A percentile compares a stretch with the other conserved stretches of the same genome.
Evolutionary conservation across 2,329 filamentous ascomycete species (phyloP).

Genomic region (Chaetomiaceae sp.): DNA sequence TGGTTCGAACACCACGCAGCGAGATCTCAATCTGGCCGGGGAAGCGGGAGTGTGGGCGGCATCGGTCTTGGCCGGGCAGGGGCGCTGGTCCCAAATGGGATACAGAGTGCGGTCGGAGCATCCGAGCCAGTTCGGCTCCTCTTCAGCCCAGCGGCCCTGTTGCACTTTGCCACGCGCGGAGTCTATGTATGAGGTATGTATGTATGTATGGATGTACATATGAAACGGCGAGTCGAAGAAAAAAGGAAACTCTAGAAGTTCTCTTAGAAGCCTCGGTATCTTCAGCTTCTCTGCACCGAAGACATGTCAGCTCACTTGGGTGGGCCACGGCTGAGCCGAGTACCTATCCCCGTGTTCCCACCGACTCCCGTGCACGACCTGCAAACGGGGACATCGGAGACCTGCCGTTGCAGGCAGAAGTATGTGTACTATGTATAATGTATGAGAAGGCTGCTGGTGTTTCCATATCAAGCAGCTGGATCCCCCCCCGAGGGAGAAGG

Average conservation of each 20-base stretch:
- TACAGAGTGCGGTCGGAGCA: background rate
- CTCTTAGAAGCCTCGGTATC: background rate
- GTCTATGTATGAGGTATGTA: too few relatives aligned
- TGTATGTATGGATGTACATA: too few relatives aligned
- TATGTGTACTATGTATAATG: too few relatives aligned
- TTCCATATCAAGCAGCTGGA: too few relatives aligned
- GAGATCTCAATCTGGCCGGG: too few relatives aligned
- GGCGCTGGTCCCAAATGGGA: background rate
- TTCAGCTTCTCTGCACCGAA: background rate
- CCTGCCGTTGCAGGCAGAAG: background rate
- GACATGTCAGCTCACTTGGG: background rate
- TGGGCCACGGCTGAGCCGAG: too few relatives aligned
- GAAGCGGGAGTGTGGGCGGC: background rate
- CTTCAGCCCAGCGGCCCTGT: background rate
- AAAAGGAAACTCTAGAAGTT: conserved; percentile 16
- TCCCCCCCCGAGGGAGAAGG: too few relatives aligned
- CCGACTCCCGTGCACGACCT: too few relatives aligned
- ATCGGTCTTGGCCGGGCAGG: background rate
- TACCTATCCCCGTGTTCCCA: too few relatives aligned
- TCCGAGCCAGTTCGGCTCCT: background rate
- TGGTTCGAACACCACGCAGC: background rate
- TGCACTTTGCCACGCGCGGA: too few relatives aligned
- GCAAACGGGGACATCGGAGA: background rate
- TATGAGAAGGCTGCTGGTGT: too few relatives aligned
- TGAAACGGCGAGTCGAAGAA: conserved; percentile 7